These are phyloP conservation scores for Cetraspora pellucida DNA, from an alignment of 192 early-diverging fungal genomes.

Conservation along the genomic window DNA sequence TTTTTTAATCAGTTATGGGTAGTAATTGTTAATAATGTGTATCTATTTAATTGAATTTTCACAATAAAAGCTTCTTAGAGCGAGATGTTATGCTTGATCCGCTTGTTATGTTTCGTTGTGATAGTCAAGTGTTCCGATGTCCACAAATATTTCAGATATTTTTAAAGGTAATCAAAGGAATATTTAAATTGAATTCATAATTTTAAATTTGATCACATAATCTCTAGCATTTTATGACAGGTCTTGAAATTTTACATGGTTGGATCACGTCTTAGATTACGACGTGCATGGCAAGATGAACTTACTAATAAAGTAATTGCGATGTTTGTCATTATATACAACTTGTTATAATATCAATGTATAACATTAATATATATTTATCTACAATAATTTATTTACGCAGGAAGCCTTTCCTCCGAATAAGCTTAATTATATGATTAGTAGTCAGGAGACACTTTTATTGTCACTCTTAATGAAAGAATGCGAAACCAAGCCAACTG, in stretches of 20 bases:
- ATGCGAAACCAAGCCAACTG: conserved; percentile 29
- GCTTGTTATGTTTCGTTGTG: conserved; percentile 55
- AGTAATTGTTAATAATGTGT: neutral
- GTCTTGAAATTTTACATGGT: conserved; percentile 40
- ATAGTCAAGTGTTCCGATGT: conserved; percentile 57
- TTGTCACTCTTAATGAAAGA: conserved; percentile 60
- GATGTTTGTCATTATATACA: too few relatives aligned
- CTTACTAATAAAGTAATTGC: neutral
- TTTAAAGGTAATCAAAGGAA: conserved; percentile 36
- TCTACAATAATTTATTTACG: neutral
- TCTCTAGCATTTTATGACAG: conserved; percentile 15
- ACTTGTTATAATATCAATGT: too few relatives aligned
- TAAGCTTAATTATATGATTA: conserved; percentile 49
- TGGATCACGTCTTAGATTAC: conserved; percentile 47
- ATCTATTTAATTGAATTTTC: neutral
- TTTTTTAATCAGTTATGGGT: conserved; percentile 25
- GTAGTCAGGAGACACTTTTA: conserved; percentile 57
- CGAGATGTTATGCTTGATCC: conserved; percentile 54
- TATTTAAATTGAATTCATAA: neutral
- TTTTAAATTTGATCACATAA: neutral
- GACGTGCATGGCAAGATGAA: conserved; percentile 2
- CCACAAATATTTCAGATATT: conserved; percentile 49
- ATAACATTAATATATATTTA: too few relatives aligned
- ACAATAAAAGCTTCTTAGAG: neutral
- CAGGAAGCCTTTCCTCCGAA: conserved; percentile 39